Evolutionary conservation across 345 rosid genomes (phyloP), one percentile per base, ranked within the genome.

Genomic region (Ceriops decandra): DNA sequence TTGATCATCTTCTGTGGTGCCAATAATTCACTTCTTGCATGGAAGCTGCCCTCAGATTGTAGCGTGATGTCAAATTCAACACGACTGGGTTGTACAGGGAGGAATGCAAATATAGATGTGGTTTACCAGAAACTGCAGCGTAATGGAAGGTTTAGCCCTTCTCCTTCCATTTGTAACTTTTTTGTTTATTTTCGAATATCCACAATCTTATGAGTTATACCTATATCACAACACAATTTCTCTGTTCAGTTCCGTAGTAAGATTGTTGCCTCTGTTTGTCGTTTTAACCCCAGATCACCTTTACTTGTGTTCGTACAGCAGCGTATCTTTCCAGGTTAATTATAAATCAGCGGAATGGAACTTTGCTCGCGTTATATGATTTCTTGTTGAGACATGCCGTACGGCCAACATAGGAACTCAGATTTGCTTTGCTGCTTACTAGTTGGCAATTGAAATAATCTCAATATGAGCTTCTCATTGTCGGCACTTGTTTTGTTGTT

Each of bases 1-100:
- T 42, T 42, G 49, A 42, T 21, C 27, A 30, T 63, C 24, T 64
- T 63, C 51, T 63, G 60, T 72, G 60, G 76, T 77, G 81, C 72
- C 24, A 72, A 86, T 82, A 79, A 72, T 74, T 46, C 69, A 59
- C 72, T 71, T 76, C 71, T 19, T 77, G 86, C 81, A 81, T 66
- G 77, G 88, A 74, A 74, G 79, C 76, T 36, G 52, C 78, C 80
- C 81, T 79, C 80, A 72, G 73, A 69, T 74, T 78, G 68, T 68
- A 77, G 83, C 76, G 74, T 71, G 68, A 66, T 58, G 62, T 57
- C 51, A 42, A 66, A 56, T 11, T 64, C 68, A 68, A 77, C 67
- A 21, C 22, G 58, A 66, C 51, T 66, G 67, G 67, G 53, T 72
- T 77, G 82, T 76, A 68, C 69, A 68, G 70, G 9, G 74, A 67